Conservation (phyloP, 148 eudicot species). For the Rheum nobile region DNA sequence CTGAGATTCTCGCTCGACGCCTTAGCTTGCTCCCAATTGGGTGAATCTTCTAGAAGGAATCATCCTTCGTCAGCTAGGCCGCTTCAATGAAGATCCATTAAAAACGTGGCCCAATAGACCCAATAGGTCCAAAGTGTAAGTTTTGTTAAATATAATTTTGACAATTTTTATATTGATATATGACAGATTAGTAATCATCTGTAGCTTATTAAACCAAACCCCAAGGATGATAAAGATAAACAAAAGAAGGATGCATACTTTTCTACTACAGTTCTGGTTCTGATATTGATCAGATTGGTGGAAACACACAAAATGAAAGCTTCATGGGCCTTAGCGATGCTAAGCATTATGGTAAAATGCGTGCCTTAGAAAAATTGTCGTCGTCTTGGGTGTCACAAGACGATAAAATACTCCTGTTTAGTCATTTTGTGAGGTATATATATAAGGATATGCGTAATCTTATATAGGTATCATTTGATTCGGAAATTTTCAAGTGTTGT, state of each 20-base stretch:
- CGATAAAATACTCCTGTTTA: slow-evolving; percentile 89
- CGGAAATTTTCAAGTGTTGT: no score
- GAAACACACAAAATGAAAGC: slow-evolving; percentile 48
- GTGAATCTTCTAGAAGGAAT: no score
- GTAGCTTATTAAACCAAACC: slow-evolving; percentile 93
- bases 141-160: neutral
- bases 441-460: no score
- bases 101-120: no score
- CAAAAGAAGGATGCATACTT: slow-evolving; percentile 81
- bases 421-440: slow-evolving; percentile 92
- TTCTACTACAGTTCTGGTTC: slow-evolving; percentile 66
- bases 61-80: no score
- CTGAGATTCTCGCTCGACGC: no score
- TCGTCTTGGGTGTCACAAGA: slow-evolving; percentile 65
- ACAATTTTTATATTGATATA: neutral
- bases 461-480: no score
- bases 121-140: no score
- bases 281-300: slow-evolving; percentile 77
- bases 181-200: slow-evolving; percentile 89
- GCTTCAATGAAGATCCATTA: no score
- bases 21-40: no score
- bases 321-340: slow-evolving; percentile 93
- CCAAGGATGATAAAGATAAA: slow-evolving; percentile 73
- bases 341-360: slow-evolving; percentile 93
- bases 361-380: slow-evolving; percentile 73